A percentile compares a stretch with the other conserved stretches of the same genome.
Evolutionary conservation across 2,329 filamentous ascomycete genomes (phyloP).

Genomic region (Alternaria dauci): DNA sequence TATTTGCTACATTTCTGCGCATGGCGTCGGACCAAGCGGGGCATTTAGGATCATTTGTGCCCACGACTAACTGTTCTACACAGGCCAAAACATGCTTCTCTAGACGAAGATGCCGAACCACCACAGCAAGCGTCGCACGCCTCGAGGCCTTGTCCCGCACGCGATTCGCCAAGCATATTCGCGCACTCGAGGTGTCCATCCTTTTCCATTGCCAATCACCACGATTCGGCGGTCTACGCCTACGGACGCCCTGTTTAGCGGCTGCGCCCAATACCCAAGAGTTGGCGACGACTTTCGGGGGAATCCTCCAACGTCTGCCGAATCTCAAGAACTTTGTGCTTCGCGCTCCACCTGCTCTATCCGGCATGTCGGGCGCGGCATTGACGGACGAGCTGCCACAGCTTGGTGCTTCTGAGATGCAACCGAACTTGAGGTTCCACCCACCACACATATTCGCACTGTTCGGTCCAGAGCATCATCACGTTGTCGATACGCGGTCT

Average conservation of each 20-base stretch:
- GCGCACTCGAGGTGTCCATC: slow-evolving; percentile 1
- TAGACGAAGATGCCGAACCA: slow-evolving; percentile 1
- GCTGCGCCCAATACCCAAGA: not conserved
- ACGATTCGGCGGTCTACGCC: not conserved
- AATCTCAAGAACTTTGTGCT: slow-evolving; percentile 1
- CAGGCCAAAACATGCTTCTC: slow-evolving; percentile 4
- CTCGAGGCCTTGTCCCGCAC: slow-evolving; percentile 3
- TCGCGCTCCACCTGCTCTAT: not conserved
- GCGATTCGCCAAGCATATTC: slow-evolving; percentile 7
- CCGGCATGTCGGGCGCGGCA: not conserved
- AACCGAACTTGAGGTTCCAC: not conserved
- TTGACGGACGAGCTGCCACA: not conserved
- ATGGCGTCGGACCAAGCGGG: not conserved
- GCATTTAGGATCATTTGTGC: not conserved
- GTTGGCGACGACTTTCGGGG: not conserved
- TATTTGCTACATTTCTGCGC: not conserved
- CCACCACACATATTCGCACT: too few species aligned
- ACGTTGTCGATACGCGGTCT: not conserved
- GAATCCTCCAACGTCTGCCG: not conserved
- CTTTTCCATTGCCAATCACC: not conserved
- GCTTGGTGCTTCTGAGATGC: too few species aligned
- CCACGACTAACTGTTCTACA: not conserved
- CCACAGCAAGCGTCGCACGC: not conserved
- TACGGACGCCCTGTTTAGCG: not conserved
- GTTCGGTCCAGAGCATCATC: not conserved